Conservation (phyloP, 208 protist species). For the Leishmania braziliensis region DNA sequence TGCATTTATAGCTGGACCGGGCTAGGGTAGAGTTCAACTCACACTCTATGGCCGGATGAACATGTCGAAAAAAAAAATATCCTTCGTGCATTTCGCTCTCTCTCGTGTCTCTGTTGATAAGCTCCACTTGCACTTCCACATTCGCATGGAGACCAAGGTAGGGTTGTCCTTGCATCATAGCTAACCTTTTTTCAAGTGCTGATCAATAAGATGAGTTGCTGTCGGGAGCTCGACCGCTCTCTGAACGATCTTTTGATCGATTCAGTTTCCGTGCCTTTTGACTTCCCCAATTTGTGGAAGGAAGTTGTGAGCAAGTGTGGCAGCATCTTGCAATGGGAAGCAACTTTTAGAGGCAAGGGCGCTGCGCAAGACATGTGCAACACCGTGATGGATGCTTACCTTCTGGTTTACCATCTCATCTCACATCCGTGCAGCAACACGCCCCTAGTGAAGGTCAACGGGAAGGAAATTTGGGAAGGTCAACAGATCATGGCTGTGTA, state of each 20-base stretch:
- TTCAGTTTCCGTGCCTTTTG: constrained; percentile 32
- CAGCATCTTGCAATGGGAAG: constrained; percentile 38
- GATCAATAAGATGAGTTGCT: constrained; percentile 8
- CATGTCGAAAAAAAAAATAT: not conserved
- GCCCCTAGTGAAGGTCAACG: constrained; percentile 28
- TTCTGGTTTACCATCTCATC: constrained; percentile 52
- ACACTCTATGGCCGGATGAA: not conserved
- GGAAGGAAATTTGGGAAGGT: constrained; percentile 30
- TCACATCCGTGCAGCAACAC: constrained; percentile 49
- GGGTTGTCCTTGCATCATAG: not conserved
- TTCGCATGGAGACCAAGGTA: not conserved
- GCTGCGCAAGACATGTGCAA: constrained; percentile 35
- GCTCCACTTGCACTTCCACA: not conserved
- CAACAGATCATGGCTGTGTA: constrained; percentile 44
- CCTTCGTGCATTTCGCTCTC: not conserved
- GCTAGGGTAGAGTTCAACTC: not conserved
- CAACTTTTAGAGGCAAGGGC: constrained; percentile 5
- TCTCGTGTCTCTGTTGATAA: not conserved
- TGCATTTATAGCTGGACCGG: not conserved
- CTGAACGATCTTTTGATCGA: constrained; percentile 35
- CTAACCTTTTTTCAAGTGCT: not conserved
- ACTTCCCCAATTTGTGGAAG: constrained; percentile 39
- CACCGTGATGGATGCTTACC: constrained; percentile 34
- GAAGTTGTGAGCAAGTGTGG: constrained; percentile 35
- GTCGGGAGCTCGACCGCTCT: constrained; percentile 23